Conservation (phyloP, 1,139 yeast genomes). For the Sugiyamaella xylanicola region DNA sequence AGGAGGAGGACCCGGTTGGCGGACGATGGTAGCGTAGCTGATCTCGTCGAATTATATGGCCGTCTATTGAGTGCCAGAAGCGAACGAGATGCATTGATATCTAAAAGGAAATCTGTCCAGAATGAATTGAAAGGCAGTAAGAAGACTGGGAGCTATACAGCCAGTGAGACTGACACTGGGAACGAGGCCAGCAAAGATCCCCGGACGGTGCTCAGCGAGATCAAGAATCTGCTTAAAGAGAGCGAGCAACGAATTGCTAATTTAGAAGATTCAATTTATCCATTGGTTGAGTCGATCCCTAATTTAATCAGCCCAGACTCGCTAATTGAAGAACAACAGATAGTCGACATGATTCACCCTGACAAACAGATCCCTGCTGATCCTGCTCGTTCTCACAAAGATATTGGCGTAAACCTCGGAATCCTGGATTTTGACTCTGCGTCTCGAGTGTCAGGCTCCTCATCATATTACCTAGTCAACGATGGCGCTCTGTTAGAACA, state of each 20-base stretch:
- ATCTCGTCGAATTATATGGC: conserved; percentile 38
- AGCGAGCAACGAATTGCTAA: conserved; percentile 42
- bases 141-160: too few species aligned
- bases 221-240: conserved; percentile 29
- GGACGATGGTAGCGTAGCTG: conserved; percentile 42
- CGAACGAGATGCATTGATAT: conserved; percentile 33
- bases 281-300: conserved; percentile 59
- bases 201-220: conserved; percentile 22
- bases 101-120: conserved; percentile 36
- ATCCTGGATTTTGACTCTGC: conserved; percentile 74
- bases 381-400: conserved; percentile 58
- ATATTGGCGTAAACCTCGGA: conserved; percentile 61
- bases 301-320: conserved; percentile 57
- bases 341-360: conserved; percentile 33
- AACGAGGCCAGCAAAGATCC: not conserved
- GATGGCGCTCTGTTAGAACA: conserved; percentile 91
- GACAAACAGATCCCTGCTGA: conserved; percentile 27
- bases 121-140: conserved; percentile 23
- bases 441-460: conserved; percentile 74
- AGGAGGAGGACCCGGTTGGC: conserved; percentile 48
- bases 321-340: conserved; percentile 48
- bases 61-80: conserved; percentile 30
- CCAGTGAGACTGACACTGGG: too few species aligned
- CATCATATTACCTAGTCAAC: conserved; percentile 84
- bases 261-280: conserved; percentile 29